Evolutionary conservation across 768 basidiomycete genomes (phyloP).

Genomic region (Rossbeevera mucosa): DNA sequence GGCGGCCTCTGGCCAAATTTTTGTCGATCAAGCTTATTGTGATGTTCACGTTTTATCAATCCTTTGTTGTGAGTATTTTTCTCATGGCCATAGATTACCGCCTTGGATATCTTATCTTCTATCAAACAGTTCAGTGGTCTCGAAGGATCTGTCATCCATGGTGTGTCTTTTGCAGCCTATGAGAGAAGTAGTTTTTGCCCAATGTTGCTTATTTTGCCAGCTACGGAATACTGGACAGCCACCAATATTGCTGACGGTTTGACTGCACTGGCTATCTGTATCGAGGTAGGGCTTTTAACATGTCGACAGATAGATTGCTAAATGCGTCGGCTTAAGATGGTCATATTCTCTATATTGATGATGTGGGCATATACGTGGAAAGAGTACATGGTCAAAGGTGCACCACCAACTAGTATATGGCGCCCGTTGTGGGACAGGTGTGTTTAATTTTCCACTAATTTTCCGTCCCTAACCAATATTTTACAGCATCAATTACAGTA

Average conservation of each 20-base stretch:
- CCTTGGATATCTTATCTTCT: not conserved
- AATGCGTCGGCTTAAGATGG: conserved; percentile 52
- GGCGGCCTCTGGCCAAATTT: conserved; percentile 81
- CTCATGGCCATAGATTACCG: not conserved
- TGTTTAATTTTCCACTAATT: conserved; percentile 6
- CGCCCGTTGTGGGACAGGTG: conserved; percentile 66
- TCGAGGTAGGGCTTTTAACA: conserved; percentile 55
- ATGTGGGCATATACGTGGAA: conserved; percentile 74
- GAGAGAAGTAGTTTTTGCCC: not conserved
- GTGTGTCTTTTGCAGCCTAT: conserved; percentile 29
- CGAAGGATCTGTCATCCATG: conserved; percentile 64
- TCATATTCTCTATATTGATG: conserved; percentile 73
- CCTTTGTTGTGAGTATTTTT: conserved; percentile 54
- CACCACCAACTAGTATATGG: conserved; percentile 53
- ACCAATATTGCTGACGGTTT: conserved; percentile 84
- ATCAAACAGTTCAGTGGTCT: conserved; percentile 56
- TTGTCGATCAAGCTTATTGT: conserved; percentile 82
- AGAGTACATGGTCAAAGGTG: conserved; percentile 56
- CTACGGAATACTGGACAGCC: conserved; percentile 76
- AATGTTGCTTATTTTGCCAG: conserved; percentile 27
- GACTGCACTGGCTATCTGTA: conserved; percentile 74
- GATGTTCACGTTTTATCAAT: conserved; percentile 87
- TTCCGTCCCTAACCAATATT: conserved; percentile 3
- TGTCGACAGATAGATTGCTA: not conserved
- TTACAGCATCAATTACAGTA: conserved; percentile 44